Evolutionary conservation across 352 stramenopile genomes (phyloP).

Genomic region (Phytophthora tubulina): DNA sequence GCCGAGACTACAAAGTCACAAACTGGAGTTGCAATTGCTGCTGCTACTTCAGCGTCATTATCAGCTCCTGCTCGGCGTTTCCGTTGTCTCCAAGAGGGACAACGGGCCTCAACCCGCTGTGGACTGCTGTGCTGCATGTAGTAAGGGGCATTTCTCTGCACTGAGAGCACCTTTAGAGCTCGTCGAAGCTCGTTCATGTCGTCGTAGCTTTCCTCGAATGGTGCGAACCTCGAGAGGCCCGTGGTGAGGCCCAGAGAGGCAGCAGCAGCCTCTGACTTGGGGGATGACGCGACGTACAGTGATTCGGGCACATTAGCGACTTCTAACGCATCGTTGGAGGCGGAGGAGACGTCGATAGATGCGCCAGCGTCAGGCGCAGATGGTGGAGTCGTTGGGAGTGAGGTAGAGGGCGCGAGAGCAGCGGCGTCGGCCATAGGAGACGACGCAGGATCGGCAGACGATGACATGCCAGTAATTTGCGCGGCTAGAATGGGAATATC

Average conservation of each 20-base stretch:
- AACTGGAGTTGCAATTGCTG: constrained; percentile 14
- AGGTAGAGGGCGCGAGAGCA: not conserved
- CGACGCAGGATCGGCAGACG: constrained; percentile 2
- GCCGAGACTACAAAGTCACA: constrained; percentile 83
- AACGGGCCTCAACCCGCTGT: constrained; percentile 79
- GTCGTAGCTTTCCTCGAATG: constrained; percentile 77
- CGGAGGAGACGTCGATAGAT: not conserved
- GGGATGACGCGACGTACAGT: constrained; percentile 29
- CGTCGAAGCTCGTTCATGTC: constrained; percentile 81
- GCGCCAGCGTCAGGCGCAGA: not conserved
- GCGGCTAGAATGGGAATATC: constrained; percentile 45
- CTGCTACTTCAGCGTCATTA: constrained; percentile 11
- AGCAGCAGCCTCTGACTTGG: constrained; percentile 7
- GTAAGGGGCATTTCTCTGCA: constrained; percentile 76
- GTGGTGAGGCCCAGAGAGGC: not conserved
- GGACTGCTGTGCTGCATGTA: constrained; percentile 89
- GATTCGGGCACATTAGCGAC: constrained; percentile 23
- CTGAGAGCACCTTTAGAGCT: constrained; percentile 79
- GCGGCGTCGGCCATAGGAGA: not conserved
- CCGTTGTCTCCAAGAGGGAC: constrained; percentile 78
- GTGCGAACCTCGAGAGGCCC: constrained; percentile 44
- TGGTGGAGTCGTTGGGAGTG: not conserved
- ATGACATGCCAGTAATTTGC: constrained; percentile 40
- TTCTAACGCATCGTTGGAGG: constrained; percentile 28
- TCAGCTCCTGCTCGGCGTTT: constrained; percentile 45